Conservation (phyloP, 345 rosid species). For the Gossypioides kirkii region DNA sequence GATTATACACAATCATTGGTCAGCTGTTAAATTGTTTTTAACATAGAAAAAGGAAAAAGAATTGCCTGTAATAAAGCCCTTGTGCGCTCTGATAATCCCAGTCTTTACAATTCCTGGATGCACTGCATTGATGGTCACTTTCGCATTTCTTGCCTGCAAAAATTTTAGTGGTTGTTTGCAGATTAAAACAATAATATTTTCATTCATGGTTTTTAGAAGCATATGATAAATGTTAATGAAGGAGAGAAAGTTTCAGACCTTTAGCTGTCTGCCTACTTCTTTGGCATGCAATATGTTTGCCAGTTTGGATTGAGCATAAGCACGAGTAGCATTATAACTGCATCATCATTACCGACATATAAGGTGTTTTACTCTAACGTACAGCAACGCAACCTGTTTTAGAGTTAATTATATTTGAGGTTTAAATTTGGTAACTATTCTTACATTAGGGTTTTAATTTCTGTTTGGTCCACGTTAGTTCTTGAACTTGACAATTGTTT, state of each 20-base stretch:
- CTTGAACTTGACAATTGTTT: too few relatives aligned
- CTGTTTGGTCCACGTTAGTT: too few relatives aligned
- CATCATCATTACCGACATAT: background rate
- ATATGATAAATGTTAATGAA: background rate
- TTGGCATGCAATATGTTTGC: constrained; percentile 82
- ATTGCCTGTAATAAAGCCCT: constrained; percentile 71
- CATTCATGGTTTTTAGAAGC: background rate
- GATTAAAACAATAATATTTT: background rate
- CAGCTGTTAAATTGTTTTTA: background rate
- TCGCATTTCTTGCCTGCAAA: constrained; percentile 71
- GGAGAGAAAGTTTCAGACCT: constrained; percentile 33
- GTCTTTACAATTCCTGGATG: constrained; percentile 97
- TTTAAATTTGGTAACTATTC: too few relatives aligned
- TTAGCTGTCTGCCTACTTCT: constrained; percentile 65
- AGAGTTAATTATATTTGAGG: too few relatives aligned
- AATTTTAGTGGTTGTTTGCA: background rate
- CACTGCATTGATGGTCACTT: constrained; percentile 78
- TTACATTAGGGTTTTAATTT: too few relatives aligned
- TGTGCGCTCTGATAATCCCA: constrained; percentile 83
- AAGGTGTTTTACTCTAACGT: background rate
- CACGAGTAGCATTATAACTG: constrained; percentile 79
- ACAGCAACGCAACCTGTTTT: too few relatives aligned
- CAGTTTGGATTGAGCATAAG: constrained; percentile 86
- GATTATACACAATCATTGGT: background rate
- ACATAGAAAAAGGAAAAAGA: background rate